Conservation (phyloP, 208 protist genomes). For the Trypanosoma rangeli region DNA sequence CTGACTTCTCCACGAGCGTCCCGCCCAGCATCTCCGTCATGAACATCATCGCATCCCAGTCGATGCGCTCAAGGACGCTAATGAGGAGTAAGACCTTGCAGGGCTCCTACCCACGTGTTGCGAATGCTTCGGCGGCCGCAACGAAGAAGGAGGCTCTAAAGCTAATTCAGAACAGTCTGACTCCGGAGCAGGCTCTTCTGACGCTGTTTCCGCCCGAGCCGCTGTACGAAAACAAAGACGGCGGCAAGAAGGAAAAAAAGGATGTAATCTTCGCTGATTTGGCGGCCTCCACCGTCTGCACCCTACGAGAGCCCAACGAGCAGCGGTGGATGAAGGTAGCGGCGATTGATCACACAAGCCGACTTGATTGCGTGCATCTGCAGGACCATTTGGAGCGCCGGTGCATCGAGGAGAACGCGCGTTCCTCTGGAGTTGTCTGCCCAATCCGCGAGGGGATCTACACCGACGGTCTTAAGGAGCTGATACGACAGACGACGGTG, state of each 20-base stretch:
- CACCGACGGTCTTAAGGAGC: slow-evolving; percentile 69
- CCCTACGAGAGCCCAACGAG: background rate
- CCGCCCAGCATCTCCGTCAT: background rate
- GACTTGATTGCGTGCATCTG: slow-evolving; percentile 72
- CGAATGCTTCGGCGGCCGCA: background rate
- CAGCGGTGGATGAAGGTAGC: slow-evolving; percentile 52
- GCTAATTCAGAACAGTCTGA: slow-evolving; percentile 26
- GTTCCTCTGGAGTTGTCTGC: slow-evolving; percentile 66
- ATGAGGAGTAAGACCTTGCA: background rate
- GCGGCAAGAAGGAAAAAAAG: background rate
- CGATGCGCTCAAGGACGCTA: background rate
- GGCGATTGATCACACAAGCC: slow-evolving; percentile 50
- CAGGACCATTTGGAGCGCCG: slow-evolving; percentile 71
- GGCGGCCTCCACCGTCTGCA: background rate
- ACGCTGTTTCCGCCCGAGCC: slow-evolving; percentile 40
- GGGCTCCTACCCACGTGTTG: background rate
- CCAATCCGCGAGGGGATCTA: slow-evolving; percentile 76
- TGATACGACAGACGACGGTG: slow-evolving; percentile 86
- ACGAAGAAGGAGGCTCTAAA: background rate
- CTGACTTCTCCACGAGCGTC: background rate
- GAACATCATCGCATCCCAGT: background rate
- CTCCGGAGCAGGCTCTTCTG: slow-evolving; percentile 34
- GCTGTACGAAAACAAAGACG: slow-evolving; percentile 6
- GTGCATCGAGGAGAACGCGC: slow-evolving; percentile 58
- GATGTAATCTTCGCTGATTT: background rate